A percentile compares a stretch with the other conserved stretches of the same genome.
Evolutionary conservation across 768 basidiomycete species (phyloP).

Genomic region (Royoungia palumana): DNA sequence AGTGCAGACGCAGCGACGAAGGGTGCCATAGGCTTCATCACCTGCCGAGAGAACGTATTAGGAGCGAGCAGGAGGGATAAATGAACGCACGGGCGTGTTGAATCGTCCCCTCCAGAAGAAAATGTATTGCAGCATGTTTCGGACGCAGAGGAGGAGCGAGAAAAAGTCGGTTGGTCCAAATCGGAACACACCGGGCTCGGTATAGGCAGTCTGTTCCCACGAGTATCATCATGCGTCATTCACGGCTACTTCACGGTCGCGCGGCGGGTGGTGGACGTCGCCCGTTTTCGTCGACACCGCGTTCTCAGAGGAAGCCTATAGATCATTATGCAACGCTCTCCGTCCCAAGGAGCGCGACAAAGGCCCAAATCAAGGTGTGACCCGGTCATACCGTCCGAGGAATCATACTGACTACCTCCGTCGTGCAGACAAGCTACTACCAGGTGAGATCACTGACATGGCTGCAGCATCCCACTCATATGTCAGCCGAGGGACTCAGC

Average conservation of each 20-base stretch:
- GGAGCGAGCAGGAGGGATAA: background rate
- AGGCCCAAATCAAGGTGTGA: conserved; percentile 32
- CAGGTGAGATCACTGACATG: conserved; percentile 14
- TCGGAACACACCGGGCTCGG: conserved; percentile 13
- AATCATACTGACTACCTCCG: background rate
- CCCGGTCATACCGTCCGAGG: background rate
- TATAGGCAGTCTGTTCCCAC: conserved; percentile 22
- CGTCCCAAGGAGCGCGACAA: conserved; percentile 28
- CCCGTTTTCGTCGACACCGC: conserved; percentile 21
- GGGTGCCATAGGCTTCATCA: conserved; percentile 74
- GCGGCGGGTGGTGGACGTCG: background rate
- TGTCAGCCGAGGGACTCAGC: conserved; percentile 20
- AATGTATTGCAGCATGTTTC: conserved; percentile 22
- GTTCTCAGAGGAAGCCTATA: conserved; percentile 7
- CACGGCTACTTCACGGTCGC: background rate
- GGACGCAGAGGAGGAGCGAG: background rate
- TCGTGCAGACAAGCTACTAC: conserved; percentile 28
- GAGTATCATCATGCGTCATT: conserved; percentile 11
- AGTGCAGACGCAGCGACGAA: conserved; percentile 66
- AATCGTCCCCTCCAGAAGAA: conserved; percentile 28
- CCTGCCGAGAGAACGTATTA: conserved; percentile 38
- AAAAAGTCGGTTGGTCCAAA: conserved; percentile 13
- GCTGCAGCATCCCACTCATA: background rate
- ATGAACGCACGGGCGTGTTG: conserved; percentile 28
- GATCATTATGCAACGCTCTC: conserved; percentile 31